Percentiles rank a stretch among this genome's conserved stretches.
phyloP scores from a whole-genome alignment of 208 protist genomes.

The Trypanosomatidae sp. region DNA sequence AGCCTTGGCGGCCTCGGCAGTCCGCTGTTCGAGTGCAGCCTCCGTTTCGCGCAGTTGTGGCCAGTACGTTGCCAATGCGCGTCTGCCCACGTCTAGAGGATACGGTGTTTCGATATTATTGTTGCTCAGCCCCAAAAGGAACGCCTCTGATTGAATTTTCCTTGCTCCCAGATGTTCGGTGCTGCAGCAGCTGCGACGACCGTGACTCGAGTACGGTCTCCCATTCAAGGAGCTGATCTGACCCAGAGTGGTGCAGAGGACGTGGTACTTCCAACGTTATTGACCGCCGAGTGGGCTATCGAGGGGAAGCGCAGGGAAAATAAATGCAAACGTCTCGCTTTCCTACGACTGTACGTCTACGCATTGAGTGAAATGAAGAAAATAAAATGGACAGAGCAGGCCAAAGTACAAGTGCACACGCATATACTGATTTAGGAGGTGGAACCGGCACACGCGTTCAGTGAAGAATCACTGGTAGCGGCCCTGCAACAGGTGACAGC shows the following conservation, averaged over 20 bases:
- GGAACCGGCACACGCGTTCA: not conserved
- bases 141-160: slow-evolving; percentile 36
- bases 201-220: slow-evolving; percentile 10
- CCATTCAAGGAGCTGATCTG: slow-evolving; percentile 20
- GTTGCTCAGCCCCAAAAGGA: slow-evolving; percentile 34
- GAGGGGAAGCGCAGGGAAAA: not conserved
- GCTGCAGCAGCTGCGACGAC: slow-evolving; percentile 12
- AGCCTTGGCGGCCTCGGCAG: not conserved
- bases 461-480: not conserved
- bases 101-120: slow-evolving; percentile 33
- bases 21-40: slow-evolving; percentile 12
- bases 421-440: not conserved
- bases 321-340: not conserved
- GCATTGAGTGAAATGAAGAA: not conserved
- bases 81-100: slow-evolving; percentile 16
- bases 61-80: slow-evolving; percentile 24
- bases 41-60: slow-evolving; percentile 24
- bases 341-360: not conserved
- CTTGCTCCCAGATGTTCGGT: slow-evolving; percentile 2
- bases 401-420: not conserved
- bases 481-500: not conserved
- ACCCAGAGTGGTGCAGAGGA: slow-evolving; percentile 6
- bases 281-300: not conserved
- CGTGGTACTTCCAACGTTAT: slow-evolving; percentile 14
- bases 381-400: not conserved